Evolutionary conservation across 345 rosid genomes (phyloP).

Genomic region (Rhodamnia rubescens): DNA sequence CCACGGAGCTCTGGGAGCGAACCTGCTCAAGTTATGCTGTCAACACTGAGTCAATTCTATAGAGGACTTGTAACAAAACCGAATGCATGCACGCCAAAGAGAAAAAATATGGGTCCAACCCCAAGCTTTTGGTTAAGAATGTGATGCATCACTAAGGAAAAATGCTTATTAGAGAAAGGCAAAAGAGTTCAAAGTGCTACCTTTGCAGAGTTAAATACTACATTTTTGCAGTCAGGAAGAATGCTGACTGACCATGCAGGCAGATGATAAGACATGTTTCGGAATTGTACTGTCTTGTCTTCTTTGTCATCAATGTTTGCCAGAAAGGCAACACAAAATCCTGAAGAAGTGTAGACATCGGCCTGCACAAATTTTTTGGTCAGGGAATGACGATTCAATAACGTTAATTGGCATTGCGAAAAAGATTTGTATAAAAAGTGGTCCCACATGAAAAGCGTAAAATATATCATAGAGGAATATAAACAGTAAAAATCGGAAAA

Average conservation of each 20-base stretch:
- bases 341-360: constrained; percentile 54
- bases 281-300: constrained; percentile 47
- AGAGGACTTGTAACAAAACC: not conserved
- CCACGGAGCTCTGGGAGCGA: constrained; percentile 45
- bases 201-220: constrained; percentile 73
- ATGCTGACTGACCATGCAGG: constrained; percentile 99
- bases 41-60: not conserved
- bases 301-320: constrained; percentile 64
- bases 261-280: constrained; percentile 47
- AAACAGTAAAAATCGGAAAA: not conserved
- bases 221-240: constrained; percentile 87
- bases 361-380: constrained; percentile 26
- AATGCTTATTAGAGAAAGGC: not conserved
- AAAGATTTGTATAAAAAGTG: not conserved
- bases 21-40: constrained; percentile 30
- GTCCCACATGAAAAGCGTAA: not conserved
- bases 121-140: not conserved
- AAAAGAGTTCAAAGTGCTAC: constrained; percentile 19
- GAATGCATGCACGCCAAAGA: not conserved
- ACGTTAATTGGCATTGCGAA: not conserved
- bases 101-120: not conserved
- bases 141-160: not conserved
- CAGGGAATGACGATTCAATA: not conserved
- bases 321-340: constrained; percentile 78
- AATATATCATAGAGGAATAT: not conserved